Percentiles rank a stretch among this genome's conserved stretches.
Conservation (phyloP, 2,329 filamentous ascomycete species). For the Xylariaceae sp. region DNA sequence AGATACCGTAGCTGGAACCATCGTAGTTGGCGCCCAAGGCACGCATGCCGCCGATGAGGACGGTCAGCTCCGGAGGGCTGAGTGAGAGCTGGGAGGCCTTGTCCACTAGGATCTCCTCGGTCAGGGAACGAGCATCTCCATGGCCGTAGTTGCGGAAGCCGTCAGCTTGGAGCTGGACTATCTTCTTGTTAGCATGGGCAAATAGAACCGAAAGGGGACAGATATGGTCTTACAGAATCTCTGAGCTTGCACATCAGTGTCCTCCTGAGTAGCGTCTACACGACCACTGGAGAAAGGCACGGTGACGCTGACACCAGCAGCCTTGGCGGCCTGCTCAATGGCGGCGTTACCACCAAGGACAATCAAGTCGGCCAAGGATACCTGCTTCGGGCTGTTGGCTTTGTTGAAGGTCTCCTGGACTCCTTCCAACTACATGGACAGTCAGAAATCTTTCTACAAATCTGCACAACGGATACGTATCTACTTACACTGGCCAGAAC, state of each 20-base stretch:
- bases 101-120: slow-evolving; percentile 70
- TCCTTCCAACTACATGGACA: slow-evolving; percentile 43
- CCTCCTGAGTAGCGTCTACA: slow-evolving; percentile 64
- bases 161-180: slow-evolving; percentile 60
- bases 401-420: slow-evolving; percentile 64
- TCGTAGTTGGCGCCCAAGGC: slow-evolving; percentile 67
- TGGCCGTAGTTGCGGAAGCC: slow-evolving; percentile 77
- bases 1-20: slow-evolving; percentile 60
- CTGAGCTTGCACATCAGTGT: slow-evolving; percentile 64
- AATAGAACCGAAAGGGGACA: not conserved
- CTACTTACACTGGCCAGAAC: slow-evolving; percentile 46
- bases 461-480: not conserved
- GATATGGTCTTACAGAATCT: slow-evolving; percentile 39
- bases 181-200: not conserved
- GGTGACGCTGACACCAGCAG: slow-evolving; percentile 43
- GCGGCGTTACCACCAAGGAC: slow-evolving; percentile 68
- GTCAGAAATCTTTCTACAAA: not conserved
- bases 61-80: slow-evolving; percentile 65
- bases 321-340: slow-evolving; percentile 63
- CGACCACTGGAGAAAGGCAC: slow-evolving; percentile 73
- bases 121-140: slow-evolving; percentile 53
- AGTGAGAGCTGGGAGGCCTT: slow-evolving; percentile 65
- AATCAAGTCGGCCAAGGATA: slow-evolving; percentile 72
- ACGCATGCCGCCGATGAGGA: slow-evolving; percentile 67
- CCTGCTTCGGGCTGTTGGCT: slow-evolving; percentile 58